These are phyloP conservation scores for Monilinia aucupariae DNA, from an alignment of 2,329 filamentous ascomycete genomes.

Conservation along the genomic window DNA sequence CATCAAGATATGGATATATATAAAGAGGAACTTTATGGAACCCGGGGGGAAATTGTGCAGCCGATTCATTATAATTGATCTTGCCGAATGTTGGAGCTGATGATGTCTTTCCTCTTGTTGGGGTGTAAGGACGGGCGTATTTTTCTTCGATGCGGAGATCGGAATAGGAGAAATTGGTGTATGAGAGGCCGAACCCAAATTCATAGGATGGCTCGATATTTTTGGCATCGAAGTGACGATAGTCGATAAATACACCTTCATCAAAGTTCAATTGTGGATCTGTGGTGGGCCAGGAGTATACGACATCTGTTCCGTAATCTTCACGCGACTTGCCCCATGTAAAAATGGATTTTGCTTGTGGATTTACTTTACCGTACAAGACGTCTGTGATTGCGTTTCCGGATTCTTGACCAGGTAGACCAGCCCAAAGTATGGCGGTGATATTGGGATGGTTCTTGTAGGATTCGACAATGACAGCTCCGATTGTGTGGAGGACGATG, in stretches of 20 bases:
- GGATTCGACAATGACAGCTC: constrained; percentile 70
- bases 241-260: constrained; percentile 79
- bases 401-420: constrained; percentile 78
- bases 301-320: constrained; percentile 40
- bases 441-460: constrained; percentile 73
- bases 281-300: constrained; percentile 40
- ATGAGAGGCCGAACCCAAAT: constrained; percentile 75
- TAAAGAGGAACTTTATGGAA: constrained; percentile 43
- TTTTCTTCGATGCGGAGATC: constrained; percentile 45
- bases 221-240: constrained; percentile 63
- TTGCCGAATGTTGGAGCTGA: constrained; percentile 60
- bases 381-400: constrained; percentile 75
- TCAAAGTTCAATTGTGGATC: constrained; percentile 65
- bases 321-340: constrained; percentile 59
- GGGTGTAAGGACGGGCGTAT: constrained; percentile 33
- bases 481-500: constrained; percentile 81
- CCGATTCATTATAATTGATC: constrained; percentile 53
- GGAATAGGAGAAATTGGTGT: constrained; percentile 72
- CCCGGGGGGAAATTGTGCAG: constrained; percentile 61
- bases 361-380: constrained; percentile 74
- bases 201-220: constrained; percentile 66
- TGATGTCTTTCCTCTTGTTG: constrained; percentile 56
- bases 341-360: constrained; percentile 70
- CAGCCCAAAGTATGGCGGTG: constrained; percentile 77
- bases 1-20: constrained; percentile 52